A percentile compares a stretch with the other conserved stretches of the same genome.
Conservation (phyloP, 306 rosid species). For the Quercus glauca region DNA sequence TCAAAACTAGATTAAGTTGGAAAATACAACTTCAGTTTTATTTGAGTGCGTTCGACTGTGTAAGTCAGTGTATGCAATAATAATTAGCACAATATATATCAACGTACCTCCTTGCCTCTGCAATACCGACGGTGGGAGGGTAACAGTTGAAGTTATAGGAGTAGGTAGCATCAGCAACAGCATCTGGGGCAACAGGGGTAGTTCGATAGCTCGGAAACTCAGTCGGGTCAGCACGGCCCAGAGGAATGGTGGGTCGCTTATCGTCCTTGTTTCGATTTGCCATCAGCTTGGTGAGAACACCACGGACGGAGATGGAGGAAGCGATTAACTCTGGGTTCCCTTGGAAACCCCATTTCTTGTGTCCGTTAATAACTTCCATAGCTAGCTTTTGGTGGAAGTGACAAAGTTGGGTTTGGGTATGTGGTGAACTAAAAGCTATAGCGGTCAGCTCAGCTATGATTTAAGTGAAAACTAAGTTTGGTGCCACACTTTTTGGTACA, state of each 20-base stretch:
- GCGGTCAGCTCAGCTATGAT: too few relatives aligned
- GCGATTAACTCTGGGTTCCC: slow-evolving; percentile 42
- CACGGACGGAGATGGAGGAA: slow-evolving; percentile 50
- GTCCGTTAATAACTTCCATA: slow-evolving; percentile 33
- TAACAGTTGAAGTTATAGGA: slow-evolving; percentile 52
- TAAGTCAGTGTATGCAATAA: too few relatives aligned
- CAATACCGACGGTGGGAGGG: slow-evolving; percentile 41
- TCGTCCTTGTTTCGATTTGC: slow-evolving; percentile 21
- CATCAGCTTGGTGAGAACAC: slow-evolving; percentile 24
- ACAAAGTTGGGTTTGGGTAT: too few relatives aligned
- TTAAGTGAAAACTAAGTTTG: too few relatives aligned
- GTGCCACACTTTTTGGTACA: too few relatives aligned
- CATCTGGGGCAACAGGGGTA: slow-evolving; percentile 23
- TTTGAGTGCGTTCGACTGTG: too few relatives aligned
- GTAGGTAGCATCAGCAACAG: slow-evolving; percentile 31
- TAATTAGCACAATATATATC: too few relatives aligned
- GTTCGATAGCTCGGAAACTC: slow-evolving; percentile 34
- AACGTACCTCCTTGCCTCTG: too few relatives aligned
- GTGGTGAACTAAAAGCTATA: too few relatives aligned
- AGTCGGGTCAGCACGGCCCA: slow-evolving; percentile 60
- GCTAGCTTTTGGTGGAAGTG: too few relatives aligned
- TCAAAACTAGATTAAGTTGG: too few relatives aligned
- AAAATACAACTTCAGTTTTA: too few relatives aligned
- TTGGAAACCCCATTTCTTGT: slow-evolving; percentile 46
- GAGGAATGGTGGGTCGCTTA: slow-evolving; percentile 24